These are phyloP conservation scores for Trichoderma sp. DNA, from an alignment of 2,329 filamentous ascomycete species.

Conservation along the genomic window DNA sequence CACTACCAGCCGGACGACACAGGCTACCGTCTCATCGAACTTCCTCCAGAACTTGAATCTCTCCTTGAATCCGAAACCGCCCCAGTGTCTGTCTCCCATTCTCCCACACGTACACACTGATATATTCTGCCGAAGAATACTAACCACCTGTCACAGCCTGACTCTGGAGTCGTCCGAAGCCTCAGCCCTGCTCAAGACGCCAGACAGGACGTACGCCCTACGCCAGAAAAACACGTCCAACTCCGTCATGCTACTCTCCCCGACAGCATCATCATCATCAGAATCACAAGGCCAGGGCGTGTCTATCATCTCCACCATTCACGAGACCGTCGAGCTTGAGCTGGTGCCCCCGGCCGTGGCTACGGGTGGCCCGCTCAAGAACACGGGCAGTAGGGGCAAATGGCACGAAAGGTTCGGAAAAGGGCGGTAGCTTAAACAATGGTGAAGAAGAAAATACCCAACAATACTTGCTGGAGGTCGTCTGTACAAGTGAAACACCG, in stretches of 20 bases:
- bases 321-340: conserved; percentile 65
- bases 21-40: conserved; percentile 63
- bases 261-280: conserved; percentile 33
- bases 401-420: conserved; percentile 63
- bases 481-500: background rate
- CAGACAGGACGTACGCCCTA: conserved; percentile 57
- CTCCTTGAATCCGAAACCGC: conserved; percentile 57
- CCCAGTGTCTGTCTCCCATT: conserved; percentile 50
- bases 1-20: conserved; percentile 51
- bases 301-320: conserved; percentile 56
- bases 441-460: background rate
- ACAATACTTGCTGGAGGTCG: background rate
- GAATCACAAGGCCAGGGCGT: conserved; percentile 41
- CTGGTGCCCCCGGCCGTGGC: conserved; percentile 43
- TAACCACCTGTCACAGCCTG: conserved; percentile 42
- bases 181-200: conserved; percentile 55
- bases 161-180: conserved; percentile 53
- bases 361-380: conserved; percentile 36
- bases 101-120: background rate
- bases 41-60: conserved; percentile 60
- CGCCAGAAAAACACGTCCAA: conserved; percentile 70
- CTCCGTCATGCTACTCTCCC: conserved; percentile 59
- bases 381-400: conserved; percentile 49
- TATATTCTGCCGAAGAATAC: too few species aligned
- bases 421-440: conserved; percentile 39